These are phyloP conservation scores for Myotisia sp. DNA, from an alignment of 2,329 filamentous ascomycete genomes.

Conservation along the genomic window DNA sequence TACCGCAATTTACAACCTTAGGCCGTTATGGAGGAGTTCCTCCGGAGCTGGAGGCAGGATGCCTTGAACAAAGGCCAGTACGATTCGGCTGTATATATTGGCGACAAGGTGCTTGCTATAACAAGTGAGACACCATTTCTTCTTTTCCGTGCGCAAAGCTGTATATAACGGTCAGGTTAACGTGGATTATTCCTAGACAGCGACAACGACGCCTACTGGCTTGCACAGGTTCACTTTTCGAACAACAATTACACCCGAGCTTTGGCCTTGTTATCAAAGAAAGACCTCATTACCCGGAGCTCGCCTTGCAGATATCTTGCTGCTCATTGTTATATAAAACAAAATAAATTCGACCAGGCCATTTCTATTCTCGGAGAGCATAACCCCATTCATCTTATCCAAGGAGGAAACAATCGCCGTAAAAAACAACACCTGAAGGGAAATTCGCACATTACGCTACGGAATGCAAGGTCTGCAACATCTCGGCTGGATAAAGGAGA, in stretches of 20 bases:
- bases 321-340: conserved; percentile 87
- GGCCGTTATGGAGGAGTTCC: conserved; percentile 86
- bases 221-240: conserved; percentile 94
- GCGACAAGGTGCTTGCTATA: conserved; percentile 87
- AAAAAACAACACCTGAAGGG: conserved; percentile 56
- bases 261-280: conserved; percentile 67
- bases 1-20: no score
- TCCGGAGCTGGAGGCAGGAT: conserved; percentile 90
- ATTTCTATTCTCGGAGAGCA: conserved; percentile 75
- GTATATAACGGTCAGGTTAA: not conserved
- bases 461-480: conserved; percentile 32
- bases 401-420: conserved; percentile 49
- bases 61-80: conserved; percentile 92
- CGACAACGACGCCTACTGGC: conserved; percentile 89
- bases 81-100: conserved; percentile 91
- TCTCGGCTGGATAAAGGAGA: conserved; percentile 39
- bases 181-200: conserved; percentile 49
- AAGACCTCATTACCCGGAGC: conserved; percentile 67
- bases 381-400: conserved; percentile 79
- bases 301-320: conserved; percentile 84
- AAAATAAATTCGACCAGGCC: conserved; percentile 78
- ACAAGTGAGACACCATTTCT: conserved; percentile 47
- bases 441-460: conserved; percentile 36
- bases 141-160: not conserved
- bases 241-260: conserved; percentile 91